These are phyloP conservation scores for Luzula sylvatica DNA, from an alignment of 176 grass and related monocot genomes.

Conservation along the genomic window DNA sequence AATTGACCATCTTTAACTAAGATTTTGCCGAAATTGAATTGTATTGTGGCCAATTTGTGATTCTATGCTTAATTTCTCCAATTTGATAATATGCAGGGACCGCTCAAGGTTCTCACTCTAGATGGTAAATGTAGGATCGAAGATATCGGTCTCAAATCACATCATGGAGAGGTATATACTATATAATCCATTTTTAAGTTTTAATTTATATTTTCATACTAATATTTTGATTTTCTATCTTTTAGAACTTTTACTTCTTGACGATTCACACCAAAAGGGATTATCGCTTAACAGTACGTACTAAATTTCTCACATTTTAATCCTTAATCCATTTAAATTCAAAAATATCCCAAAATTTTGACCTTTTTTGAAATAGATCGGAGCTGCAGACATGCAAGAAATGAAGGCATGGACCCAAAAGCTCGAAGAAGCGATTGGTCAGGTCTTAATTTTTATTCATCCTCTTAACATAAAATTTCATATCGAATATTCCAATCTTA, in stretches of 20 bases:
- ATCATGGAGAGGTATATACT: constrained; percentile 79
- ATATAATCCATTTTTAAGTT: constrained; percentile 2
- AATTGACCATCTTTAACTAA: no score
- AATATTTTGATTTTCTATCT: not conserved
- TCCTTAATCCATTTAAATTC: not conserved
- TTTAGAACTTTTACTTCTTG: constrained; percentile 87
- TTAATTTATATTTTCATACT: not conserved
- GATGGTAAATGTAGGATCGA: constrained; percentile 98
- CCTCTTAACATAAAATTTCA: not conserved
- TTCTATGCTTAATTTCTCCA: no score
- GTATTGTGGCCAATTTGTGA: no score
- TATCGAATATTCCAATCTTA: no score
- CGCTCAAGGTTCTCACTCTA: constrained; percentile 51
- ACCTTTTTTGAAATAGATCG: constrained; percentile 53
- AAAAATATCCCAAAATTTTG: not conserved
- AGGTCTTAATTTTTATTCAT: constrained; percentile 30
- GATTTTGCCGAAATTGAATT: no score
- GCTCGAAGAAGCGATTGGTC: constrained; percentile 83
- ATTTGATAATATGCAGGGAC: constrained; percentile 30
- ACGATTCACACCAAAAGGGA: constrained; percentile 94
- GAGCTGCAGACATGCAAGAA: constrained; percentile 66
- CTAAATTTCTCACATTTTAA: constrained; percentile 1
- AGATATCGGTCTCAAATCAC: constrained; percentile 85
- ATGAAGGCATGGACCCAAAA: constrained; percentile 73
- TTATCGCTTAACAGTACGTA: constrained; percentile 65